Base-by-base conservation (phyloP, 2,329 filamentous ascomycete species). In the Neopestalotiopsis sp. region DNA sequence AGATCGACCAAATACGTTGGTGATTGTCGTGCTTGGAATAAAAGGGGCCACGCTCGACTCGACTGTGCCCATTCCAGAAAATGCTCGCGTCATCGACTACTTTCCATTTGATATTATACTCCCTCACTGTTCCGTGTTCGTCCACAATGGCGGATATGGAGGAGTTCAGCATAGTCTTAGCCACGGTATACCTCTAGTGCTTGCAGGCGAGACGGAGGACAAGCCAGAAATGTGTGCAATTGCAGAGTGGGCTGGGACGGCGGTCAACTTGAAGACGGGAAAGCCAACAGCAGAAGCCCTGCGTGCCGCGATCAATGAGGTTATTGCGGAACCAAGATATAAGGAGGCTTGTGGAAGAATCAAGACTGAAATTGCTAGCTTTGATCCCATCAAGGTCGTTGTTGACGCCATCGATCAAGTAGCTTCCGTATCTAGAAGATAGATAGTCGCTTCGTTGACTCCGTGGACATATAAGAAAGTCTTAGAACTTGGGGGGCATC, bases 1-100 rank as follows among this genome's bases (percentile, higher is more conserved):
- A 14, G 73, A 78, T 62, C 72, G 76, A 1, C 71, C 76, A 3
- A 77, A 82, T 67, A 71, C 79, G 1, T 68, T 82, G 4, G 73
- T 81, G 5, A 74, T 82, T 6, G 81, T 62, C 6, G 63, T 28
- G 3, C 67, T 69, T 24, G 63, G 67, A 9, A 53, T 28, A 14
- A 10, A 13, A 30, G 67, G 63, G 5, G 67, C 67, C 12, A 63
- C 56, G 10, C 56, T 69, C 24, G 67, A 61, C 53, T 7, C 63
- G 2, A 45, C n/a, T 28, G 28, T 62, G 32, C 10, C 4, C 38
- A 24, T 69, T 2, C 56, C 67, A 10, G 49, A 65, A 1, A 68
- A 65, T 14, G 32, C 28, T 17, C 61, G 61, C 7, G 61, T 68
- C 12, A 9, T 56, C 13, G 67, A 68, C 28, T 68, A 68, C n/a